Base-by-base conservation (phyloP, 805 yeast species). In the Suhomyces sp. region DNA sequence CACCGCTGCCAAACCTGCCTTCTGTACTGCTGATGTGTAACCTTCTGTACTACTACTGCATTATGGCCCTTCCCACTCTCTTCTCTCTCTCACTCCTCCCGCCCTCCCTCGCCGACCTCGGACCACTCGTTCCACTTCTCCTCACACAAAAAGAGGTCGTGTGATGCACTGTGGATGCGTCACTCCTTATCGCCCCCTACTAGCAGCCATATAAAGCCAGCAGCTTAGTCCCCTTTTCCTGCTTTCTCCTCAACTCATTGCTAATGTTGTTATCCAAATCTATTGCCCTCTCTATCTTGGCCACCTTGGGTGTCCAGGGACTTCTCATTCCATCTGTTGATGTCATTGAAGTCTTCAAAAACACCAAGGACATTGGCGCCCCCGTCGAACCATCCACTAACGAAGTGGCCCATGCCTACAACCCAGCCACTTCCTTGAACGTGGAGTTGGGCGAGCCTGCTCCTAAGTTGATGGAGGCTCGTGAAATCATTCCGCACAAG, bases 401-500 rank as follows among this genome's bases (percentile, higher is more conserved):
- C 23, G 42, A 44, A 13, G 44, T 51, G 10, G 40, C 31, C 45
- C 40, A 50, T 55, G 51, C 52, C 19, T 23, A 42, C 29, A 42
- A 23, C 23, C 31, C 46, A 13, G 31, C 46, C 46, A 42, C 46
- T 6, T 13, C 46, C 31, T 42, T 56, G 47, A 54, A 56, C 47
- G 50, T 52, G 38, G 54, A 55, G 15, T 54, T 58, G 50, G 46
- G 46, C 5, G 46, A 22, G 27, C 59, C 67, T 29, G 82, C 82
- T 27, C 84, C 87, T 5, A 65, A 78, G 38, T 68, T 79, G 47
- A 73, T 71, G 46, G 56, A 72, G 29, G 80, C 80, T 48, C 68
- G 75, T 49, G 78, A 81, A 53, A 58, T 79, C 46, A 81, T 87
- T 60, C 86, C 91, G 36, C 80, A 87, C 74, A 85, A 86, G 63